phyloP scores from a whole-genome alignment of 139 green algal genomes.

The Zygnema cylindricum region DNA sequence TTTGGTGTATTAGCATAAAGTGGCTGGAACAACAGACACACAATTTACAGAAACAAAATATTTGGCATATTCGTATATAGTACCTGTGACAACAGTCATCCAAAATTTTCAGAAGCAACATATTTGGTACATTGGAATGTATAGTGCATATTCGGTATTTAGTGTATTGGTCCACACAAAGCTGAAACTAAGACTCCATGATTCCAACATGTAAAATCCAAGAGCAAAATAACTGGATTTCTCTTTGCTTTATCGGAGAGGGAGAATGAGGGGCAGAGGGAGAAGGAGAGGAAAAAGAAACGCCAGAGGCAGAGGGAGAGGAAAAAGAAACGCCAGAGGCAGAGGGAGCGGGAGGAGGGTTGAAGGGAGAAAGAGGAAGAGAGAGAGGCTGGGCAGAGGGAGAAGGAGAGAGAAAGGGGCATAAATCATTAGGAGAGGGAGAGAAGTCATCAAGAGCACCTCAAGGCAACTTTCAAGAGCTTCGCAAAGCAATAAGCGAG shows the following conservation, averaged over 20 bases:
- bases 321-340: not conserved
- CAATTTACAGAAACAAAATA: too few species aligned
- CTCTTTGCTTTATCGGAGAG: too few species aligned
- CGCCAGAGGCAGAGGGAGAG: slow-evolving; percentile 18
- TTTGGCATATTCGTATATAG: too few species aligned
- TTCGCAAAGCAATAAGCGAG: not conserved
- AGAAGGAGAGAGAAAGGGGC: not conserved
- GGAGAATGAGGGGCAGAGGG: not conserved
- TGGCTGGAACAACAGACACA: too few species aligned
- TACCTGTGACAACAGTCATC: not conserved
- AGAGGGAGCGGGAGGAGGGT: slow-evolving; percentile 20
- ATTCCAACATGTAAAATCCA: slow-evolving; percentile 40
- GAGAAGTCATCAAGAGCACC: too few species aligned
- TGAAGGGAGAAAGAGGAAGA: slow-evolving; percentile 25
- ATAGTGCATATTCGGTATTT: too few species aligned
- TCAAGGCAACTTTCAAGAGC: not conserved
- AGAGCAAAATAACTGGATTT: too few species aligned
- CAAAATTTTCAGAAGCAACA: not conserved
- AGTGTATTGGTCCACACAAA: too few species aligned
- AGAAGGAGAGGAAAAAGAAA: not conserved
- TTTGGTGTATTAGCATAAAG: too few species aligned
- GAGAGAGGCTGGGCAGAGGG: not conserved
- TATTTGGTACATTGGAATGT: too few species aligned
- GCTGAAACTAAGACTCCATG: slow-evolving; percentile 70
- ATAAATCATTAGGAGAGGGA: too few species aligned